These are phyloP conservation scores for Aegilops umbellulata DNA, from an alignment of 176 grass and related monocot genomes.

Conservation along the genomic window DNA sequence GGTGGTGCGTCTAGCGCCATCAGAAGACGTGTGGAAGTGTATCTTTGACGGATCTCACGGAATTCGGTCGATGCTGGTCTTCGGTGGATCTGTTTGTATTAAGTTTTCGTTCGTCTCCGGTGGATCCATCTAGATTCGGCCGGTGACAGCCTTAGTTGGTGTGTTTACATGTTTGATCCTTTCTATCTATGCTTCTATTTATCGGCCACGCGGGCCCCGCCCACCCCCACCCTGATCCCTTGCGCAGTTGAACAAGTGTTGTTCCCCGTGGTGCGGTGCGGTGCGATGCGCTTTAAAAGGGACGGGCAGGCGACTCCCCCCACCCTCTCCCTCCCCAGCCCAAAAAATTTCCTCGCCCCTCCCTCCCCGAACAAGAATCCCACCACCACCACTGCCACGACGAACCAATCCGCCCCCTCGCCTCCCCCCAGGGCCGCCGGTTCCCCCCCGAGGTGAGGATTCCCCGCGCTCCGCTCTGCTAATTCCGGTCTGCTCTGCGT, in stretches of 20 bases:
- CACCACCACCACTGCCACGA: background rate
- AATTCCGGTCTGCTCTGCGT: background rate
- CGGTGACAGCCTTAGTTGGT: too few relatives aligned
- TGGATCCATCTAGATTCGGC: too few relatives aligned
- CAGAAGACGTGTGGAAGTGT: too few relatives aligned
- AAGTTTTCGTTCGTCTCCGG: too few relatives aligned
- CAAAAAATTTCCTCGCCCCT: background rate
- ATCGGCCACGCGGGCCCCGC: background rate
- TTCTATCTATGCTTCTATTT: too few relatives aligned
- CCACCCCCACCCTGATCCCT: background rate
- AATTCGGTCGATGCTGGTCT: too few relatives aligned
- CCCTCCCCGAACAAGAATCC: too few relatives aligned
- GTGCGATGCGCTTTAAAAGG: conserved; percentile 41
- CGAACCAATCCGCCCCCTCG: background rate
- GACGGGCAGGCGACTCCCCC: background rate
- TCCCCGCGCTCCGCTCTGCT: background rate
- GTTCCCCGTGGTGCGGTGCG: background rate
- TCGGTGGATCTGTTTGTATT: too few relatives aligned
- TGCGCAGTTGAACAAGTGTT: conserved; percentile 1
- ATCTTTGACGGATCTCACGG: too few relatives aligned
- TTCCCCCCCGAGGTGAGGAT: conserved; percentile 29
- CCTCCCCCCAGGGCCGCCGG: background rate
- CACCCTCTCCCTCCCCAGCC: background rate
- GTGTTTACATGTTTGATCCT: too few relatives aligned
- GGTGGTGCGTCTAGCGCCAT: too few relatives aligned